Base-by-base conservation (phyloP, 1,284 basidiomycete species). In the Gastroboletus turbinatus region DNA sequence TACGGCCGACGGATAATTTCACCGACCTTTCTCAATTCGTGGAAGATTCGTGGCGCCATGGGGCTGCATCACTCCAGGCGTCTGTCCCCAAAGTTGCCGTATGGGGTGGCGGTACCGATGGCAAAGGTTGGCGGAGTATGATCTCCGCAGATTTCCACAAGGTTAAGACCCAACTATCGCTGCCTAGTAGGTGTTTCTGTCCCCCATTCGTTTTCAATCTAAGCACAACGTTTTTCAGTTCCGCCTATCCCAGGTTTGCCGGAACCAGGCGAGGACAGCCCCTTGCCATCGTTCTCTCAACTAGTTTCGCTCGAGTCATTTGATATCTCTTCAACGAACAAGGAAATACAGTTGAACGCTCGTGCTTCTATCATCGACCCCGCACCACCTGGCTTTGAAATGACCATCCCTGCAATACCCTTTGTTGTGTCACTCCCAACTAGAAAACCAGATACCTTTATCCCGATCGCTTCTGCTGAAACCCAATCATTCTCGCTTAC, bases 181-280 rank as follows among this genome's bases (percentile, higher is more conserved):
- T 87, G 46, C 77, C 78, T 55, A 77, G 87, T 88, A 63, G 55
- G 85, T 77, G 16, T 17, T 76, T 40, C 21, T 32, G 32, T 40
- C 0, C 4, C 5, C 9, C 27, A 23, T 44, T 43, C 10, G 50
- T 19, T 39, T 29, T 30, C 32, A 38, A 39, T 44, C 51, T 64
- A 33, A 58, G 57, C 46, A 23, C 33, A 35, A 23, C 53, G 9
- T 56, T 53, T 46, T 57, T 0, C 60, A 90, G 88, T 90, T 29
- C 86, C 87, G 11, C 66, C 74, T 7, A 61, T 90, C 16, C 85
- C 87, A 50, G 86, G 86, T 3, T 71, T 90, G 14, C 88, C 88
- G 9, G 68, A 71, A n/a, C 83, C 85, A 2, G 84, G 84, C 16
- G 64, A 70, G 10, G 71, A 78, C 51, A 63, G 62, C 1, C 78